These are phyloP conservation scores for Penicillium sclerotiorum DNA, from an alignment of 2,329 filamentous ascomycete genomes.

Conservation along the genomic window DNA sequence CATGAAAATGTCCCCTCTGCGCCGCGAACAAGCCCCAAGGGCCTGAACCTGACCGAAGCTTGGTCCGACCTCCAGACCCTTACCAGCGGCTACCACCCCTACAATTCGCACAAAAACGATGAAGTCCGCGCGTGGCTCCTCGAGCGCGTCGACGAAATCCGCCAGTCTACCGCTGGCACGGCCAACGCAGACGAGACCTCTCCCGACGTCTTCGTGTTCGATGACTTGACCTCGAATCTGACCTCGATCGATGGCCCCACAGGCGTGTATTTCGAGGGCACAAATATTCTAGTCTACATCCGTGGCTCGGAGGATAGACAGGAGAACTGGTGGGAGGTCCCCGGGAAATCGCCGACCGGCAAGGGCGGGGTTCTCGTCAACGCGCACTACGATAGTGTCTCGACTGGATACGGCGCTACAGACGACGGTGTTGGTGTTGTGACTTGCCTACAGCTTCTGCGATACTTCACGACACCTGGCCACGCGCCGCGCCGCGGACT, in stretches of 20 bases:
- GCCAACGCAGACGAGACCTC: conserved; percentile 27
- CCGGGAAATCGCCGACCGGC: conserved; percentile 54
- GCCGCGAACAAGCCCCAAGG: conserved; percentile 60
- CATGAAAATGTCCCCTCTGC: conserved; percentile 75
- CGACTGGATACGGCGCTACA: conserved; percentile 88
- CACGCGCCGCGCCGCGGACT: conserved; percentile 78
- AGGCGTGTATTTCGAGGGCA: conserved; percentile 84
- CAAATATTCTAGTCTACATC: conserved; percentile 90
- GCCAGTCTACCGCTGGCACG: conserved; percentile 58
- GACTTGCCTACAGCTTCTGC: conserved; percentile 81
- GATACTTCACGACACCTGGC: conserved; percentile 74
- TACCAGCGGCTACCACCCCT: conserved; percentile 78
- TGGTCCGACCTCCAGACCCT: conserved; percentile 81
- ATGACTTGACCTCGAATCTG: conserved; percentile 77
- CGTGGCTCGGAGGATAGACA: conserved; percentile 74
- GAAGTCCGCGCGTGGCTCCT: conserved; percentile 76
- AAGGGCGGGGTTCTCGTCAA: conserved; percentile 86
- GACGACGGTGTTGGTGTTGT: conserved; percentile 91
- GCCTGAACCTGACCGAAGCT: conserved; percentile 80
- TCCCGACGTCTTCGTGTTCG: conserved; percentile 64
- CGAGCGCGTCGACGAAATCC: conserved; percentile 68
- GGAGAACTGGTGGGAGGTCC: conserved; percentile 71
- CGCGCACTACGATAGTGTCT: conserved; percentile 92
- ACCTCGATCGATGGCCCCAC: conserved; percentile 62
- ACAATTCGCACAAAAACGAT: conserved; percentile 84